phyloP scores from a whole-genome alignment of 306 rosid genomes.

The Vigna angularis region DNA sequence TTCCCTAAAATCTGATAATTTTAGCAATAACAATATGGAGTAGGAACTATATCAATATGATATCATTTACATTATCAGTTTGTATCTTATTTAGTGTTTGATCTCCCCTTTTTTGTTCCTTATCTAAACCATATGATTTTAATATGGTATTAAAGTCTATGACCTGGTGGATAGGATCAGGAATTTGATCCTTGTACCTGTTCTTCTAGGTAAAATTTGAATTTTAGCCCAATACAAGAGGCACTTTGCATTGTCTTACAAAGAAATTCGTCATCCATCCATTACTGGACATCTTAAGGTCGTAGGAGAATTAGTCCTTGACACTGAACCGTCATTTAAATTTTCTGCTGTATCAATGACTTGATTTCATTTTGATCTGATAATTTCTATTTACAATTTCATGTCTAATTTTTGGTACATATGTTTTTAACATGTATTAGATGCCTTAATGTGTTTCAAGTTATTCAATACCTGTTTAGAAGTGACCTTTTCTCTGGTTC shows the following conservation, averaged over 20 bases:
- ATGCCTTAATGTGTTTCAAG: slow-evolving; percentile 25
- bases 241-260: not conserved
- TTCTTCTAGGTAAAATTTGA: not conserved
- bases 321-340: slow-evolving; percentile 18
- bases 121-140: not conserved
- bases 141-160: not conserved
- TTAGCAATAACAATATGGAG: not conserved
- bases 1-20: not conserved
- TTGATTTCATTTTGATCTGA: slow-evolving; percentile 14
- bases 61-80: not conserved
- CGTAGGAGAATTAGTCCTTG: slow-evolving; percentile 11
- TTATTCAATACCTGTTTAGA: slow-evolving; percentile 14
- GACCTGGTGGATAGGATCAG: not conserved
- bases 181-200: not conserved
- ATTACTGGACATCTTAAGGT: not conserved
- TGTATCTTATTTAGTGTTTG: not conserved
- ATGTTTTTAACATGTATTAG: slow-evolving; percentile 15
- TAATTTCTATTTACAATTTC: not conserved
- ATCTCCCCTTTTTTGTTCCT: not conserved
- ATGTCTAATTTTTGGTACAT: slow-evolving; percentile 26
- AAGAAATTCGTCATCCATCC: not conserved
- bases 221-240: not conserved
- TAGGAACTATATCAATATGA: not conserved
- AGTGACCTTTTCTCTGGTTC: slow-evolving; percentile 29
- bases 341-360: not conserved